phyloP scores from a whole-genome alignment of 208 protist species.

The Leishmania lainsoni region DNA sequence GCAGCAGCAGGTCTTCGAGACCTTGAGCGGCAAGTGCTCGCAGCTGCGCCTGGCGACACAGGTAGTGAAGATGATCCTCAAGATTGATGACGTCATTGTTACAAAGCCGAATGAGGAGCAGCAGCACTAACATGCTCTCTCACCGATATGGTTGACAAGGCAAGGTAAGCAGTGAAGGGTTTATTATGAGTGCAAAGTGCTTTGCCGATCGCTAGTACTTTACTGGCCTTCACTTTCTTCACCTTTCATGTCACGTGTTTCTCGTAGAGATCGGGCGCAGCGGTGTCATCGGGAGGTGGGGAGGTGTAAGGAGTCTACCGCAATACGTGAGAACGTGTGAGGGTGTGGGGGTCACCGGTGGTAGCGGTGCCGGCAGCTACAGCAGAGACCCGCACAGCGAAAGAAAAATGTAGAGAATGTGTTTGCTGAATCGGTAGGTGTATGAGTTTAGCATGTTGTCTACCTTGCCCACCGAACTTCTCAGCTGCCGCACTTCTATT shows the following conservation, averaged over 20 bases:
- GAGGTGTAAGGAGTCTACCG: not conserved
- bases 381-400: not conserved
- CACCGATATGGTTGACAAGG: not conserved
- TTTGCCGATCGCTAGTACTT: not conserved
- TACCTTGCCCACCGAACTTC: not conserved
- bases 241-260: not conserved
- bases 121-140: constrained; percentile 34
- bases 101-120: constrained; percentile 81
- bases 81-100: constrained; percentile 99
- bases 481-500: too few relatives aligned
- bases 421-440: too few relatives aligned
- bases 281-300: not conserved
- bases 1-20: constrained; percentile 98
- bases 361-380: not conserved
- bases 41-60: constrained; percentile 99
- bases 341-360: not conserved
- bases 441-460: too few relatives aligned
- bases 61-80: constrained; percentile 99
- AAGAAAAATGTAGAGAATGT: not conserved
- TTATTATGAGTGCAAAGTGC: not conserved
- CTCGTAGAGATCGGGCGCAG: not conserved
- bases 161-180: not conserved
- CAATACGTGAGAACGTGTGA: not conserved
- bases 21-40: constrained; percentile 98
- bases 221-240: not conserved